Evolutionary conservation across 768 basidiomycete species (phyloP).

Genomic region (Hericium coralloides): DNA sequence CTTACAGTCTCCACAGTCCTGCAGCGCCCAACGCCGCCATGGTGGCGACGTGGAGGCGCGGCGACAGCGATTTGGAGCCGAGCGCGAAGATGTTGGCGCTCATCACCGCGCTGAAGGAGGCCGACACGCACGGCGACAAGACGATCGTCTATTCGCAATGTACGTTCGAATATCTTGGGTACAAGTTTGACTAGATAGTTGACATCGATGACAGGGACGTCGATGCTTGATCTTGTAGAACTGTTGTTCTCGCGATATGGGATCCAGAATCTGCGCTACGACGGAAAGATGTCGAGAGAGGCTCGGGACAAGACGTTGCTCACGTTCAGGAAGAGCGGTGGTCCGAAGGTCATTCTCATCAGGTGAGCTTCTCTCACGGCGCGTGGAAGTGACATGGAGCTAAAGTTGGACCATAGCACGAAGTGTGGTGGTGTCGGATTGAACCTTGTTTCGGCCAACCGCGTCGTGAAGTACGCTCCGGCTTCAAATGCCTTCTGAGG

Average conservation of each 20-base stretch:
- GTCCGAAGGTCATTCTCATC: slow-evolving; percentile 58
- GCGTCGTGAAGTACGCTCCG: slow-evolving; percentile 51
- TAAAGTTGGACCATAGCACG: slow-evolving; percentile 28
- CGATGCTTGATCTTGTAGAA: slow-evolving; percentile 60
- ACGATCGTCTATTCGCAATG: slow-evolving; percentile 67
- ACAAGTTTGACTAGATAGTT: background rate
- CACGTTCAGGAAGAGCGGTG: slow-evolving; percentile 44
- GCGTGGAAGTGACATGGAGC: background rate
- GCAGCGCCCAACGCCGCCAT: slow-evolving; percentile 15
- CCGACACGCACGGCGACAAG: slow-evolving; percentile 56
- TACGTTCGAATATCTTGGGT: slow-evolving; percentile 20
- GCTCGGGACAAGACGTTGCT: slow-evolving; percentile 41
- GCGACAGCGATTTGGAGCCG: slow-evolving; percentile 53
- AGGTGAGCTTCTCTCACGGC: slow-evolving; percentile 31
- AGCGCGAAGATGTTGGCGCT: slow-evolving; percentile 61
- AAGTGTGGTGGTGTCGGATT: slow-evolving; percentile 63
- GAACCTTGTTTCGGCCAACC: slow-evolving; percentile 60
- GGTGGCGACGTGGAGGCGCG: slow-evolving; percentile 47
- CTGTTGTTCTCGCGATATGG: slow-evolving; percentile 50
- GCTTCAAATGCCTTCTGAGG: background rate
- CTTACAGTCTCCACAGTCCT: too few relatives aligned
- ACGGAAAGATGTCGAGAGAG: slow-evolving; percentile 55
- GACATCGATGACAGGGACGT: slow-evolving; percentile 44
- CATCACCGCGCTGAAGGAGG: slow-evolving; percentile 47
- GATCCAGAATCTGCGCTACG: slow-evolving; percentile 50